Evolutionary conservation across 1,284 basidiomycete genomes (phyloP).

Genomic region (Ustilago vetiveriae): DNA sequence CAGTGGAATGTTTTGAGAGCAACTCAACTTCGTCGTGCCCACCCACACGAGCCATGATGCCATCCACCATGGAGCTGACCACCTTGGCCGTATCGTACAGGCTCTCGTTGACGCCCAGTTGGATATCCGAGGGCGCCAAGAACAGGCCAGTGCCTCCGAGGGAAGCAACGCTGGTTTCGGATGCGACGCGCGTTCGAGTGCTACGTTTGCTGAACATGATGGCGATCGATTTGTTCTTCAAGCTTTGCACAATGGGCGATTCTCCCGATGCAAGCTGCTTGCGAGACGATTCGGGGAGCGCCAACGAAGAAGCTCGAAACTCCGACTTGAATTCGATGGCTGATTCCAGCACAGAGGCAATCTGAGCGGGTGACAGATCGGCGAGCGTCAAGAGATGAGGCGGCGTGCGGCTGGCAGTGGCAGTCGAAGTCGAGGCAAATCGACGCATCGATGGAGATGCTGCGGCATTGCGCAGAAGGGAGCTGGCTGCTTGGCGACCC

Average conservation of each 20-base stretch:
- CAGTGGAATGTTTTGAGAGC: slow-evolving; percentile 84
- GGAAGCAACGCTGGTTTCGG: slow-evolving; percentile 74
- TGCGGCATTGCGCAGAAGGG: slow-evolving; percentile 8
- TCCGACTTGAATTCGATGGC: slow-evolving; percentile 74
- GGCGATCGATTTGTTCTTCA: slow-evolving; percentile 84
- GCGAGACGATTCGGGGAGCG: slow-evolving; percentile 25
- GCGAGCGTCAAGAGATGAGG: slow-evolving; percentile 78
- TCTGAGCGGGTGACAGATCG: slow-evolving; percentile 79
- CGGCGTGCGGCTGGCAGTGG: slow-evolving; percentile 13
- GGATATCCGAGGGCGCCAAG: slow-evolving; percentile 89
- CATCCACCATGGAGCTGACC: slow-evolving; percentile 93
- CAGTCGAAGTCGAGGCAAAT: slow-evolving; percentile 26
- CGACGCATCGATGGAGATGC: slow-evolving; percentile 12
- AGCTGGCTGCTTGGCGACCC: slow-evolving; percentile 20
- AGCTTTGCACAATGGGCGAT: slow-evolving; percentile 69
- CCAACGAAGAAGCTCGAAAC: slow-evolving; percentile 72
- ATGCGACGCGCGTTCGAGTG: slow-evolving; percentile 88
- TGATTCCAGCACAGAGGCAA: slow-evolving; percentile 74
- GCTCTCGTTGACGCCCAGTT: slow-evolving; percentile 94
- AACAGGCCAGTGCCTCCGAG: slow-evolving; percentile 84
- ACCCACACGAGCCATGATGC: slow-evolving; percentile 95
- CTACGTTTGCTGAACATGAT: slow-evolving; percentile 91
- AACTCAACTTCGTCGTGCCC: slow-evolving; percentile 90
- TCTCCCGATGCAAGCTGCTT: slow-evolving; percentile 38
- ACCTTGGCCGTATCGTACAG: slow-evolving; percentile 81